Base-by-base conservation (phyloP, 768 basidiomycete species). In the Calocera viscosa region DNA sequence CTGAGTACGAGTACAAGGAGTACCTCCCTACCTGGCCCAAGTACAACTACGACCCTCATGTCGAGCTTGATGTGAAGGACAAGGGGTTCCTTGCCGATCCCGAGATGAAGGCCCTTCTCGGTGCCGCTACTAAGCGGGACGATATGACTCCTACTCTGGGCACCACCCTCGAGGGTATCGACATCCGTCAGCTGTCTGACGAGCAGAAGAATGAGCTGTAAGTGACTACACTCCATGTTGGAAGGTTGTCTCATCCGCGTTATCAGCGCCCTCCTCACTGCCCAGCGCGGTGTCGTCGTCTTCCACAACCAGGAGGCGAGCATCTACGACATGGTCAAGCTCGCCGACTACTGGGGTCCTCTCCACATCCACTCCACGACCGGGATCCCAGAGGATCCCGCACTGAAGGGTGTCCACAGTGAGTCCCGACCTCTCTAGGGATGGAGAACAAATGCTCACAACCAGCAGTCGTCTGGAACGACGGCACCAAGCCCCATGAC, bases 311-410 rank as follows among this genome's bases (percentile, higher is more conserved):
- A 64, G 26, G 63, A 64, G 34, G 38, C 38, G 34, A 64, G 19
- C 8, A 64, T 64, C 63, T 34, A 64, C n/a, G 63, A 64, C 34
- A 34, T 35, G 63, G n/a, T 64, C 63, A 40, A 64, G 34, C 38
- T 64, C 30, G 63, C 34, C 34, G 34, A 40, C 11, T 40, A 64
- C 35, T 64, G 17, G 32, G 63, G 63, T 2, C 72, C 8, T 35
- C 39, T 72, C 24, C 76, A 77, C 68, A 73, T 70, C 33, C 76
- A 77, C 67, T 69, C 76, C 7, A 76, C 75, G 26, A 75, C 75
- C 43, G 76, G 74, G n/a, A 72, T 74, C 1, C 76, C 76, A 22
- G 68, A 72, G 16, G 69, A 73, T 67, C 71, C 69, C 1, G 75
- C 72, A 60, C 65, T 68, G 2, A 65, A 66, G 35, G 69, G 68